Conservation (phyloP, 148 eudicot species). For the Amaranthus hypochondriacus region DNA sequence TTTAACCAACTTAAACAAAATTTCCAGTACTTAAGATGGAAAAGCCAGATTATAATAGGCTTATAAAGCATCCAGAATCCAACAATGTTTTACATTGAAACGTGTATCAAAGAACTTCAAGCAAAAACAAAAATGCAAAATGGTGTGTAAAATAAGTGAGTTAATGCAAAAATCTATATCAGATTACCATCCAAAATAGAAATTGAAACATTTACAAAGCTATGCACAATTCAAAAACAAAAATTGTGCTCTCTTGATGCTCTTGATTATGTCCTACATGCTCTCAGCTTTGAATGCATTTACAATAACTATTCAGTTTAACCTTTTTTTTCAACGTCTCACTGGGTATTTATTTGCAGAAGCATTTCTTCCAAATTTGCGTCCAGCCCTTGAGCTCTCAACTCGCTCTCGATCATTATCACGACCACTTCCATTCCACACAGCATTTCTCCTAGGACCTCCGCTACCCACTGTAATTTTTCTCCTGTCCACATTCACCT, state of each 20-base stretch:
- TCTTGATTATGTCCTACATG: constrained; percentile 4
- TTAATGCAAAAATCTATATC: neutral
- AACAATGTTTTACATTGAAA: neutral
- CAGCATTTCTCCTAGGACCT: neutral
- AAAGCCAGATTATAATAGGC: neutral
- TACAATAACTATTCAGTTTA: neutral
- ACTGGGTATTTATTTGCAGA: neutral
- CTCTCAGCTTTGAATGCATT: neutral
- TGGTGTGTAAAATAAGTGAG: neutral
- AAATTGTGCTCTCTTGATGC: neutral
- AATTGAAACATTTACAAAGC: constrained; percentile 5
- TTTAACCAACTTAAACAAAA: neutral
- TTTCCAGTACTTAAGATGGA: neutral
- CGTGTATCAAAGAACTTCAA: neutral
- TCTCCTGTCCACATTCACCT: neutral
- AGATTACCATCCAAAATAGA: constrained; percentile 7
- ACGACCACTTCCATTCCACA: neutral
- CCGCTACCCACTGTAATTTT: neutral
- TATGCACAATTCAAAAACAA: constrained; percentile 4
- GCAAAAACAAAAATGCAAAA: neutral
- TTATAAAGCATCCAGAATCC: neutral
- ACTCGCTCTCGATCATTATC: neutral
- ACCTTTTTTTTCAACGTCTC: constrained; percentile 4
- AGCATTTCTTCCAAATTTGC: neutral
- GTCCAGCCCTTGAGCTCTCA: constrained; percentile 10